phyloP scores from a whole-genome alignment of 1,284 basidiomycete species.

The Moesziomyces aphidis region DNA sequence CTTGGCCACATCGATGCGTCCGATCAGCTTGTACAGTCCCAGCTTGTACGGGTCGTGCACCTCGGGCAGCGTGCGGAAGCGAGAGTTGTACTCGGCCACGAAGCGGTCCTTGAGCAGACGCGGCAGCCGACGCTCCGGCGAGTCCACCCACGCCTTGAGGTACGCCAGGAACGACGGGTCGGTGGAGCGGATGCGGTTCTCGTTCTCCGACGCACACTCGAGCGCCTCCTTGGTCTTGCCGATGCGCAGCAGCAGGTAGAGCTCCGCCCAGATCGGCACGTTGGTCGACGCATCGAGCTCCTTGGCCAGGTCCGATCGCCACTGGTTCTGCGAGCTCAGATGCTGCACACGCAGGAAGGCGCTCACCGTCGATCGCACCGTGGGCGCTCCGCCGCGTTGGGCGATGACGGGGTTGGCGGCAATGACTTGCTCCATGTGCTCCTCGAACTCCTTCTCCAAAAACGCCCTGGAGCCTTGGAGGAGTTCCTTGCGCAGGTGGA shows the following conservation, averaged over 20 bases:
- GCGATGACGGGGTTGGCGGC: constrained; percentile 86
- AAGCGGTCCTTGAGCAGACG: constrained; percentile 77
- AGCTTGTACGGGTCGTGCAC: constrained; percentile 88
- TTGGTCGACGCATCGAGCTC: constrained; percentile 53
- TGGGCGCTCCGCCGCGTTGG: constrained; percentile 89
- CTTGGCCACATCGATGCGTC: constrained; percentile 85
- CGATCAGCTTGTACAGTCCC: constrained; percentile 94
- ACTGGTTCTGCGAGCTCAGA: constrained; percentile 56
- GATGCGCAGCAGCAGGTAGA: constrained; percentile 89
- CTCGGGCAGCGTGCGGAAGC: constrained; percentile 74
- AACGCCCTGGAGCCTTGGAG: constrained; percentile 79
- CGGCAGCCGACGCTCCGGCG: constrained; percentile 52
- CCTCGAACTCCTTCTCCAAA: constrained; percentile 77
- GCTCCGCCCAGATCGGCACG: constrained; percentile 85
- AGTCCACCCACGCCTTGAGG: constrained; percentile 86
- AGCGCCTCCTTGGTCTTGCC: constrained; percentile 86
- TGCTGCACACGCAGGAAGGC: constrained; percentile 63
- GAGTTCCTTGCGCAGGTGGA: constrained; percentile 71
- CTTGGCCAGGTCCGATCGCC: constrained; percentile 57
- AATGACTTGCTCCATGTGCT: constrained; percentile 90
- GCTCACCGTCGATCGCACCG: constrained; percentile 83
- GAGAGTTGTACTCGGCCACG: constrained; percentile 88
- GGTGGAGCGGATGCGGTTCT: constrained; percentile 80
- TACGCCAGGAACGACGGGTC: constrained; percentile 87
- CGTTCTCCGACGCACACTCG: constrained; percentile 75